phyloP scores from a whole-genome alignment of 352 stramenopile genomes.

The Peronospora tabacina region DNA sequence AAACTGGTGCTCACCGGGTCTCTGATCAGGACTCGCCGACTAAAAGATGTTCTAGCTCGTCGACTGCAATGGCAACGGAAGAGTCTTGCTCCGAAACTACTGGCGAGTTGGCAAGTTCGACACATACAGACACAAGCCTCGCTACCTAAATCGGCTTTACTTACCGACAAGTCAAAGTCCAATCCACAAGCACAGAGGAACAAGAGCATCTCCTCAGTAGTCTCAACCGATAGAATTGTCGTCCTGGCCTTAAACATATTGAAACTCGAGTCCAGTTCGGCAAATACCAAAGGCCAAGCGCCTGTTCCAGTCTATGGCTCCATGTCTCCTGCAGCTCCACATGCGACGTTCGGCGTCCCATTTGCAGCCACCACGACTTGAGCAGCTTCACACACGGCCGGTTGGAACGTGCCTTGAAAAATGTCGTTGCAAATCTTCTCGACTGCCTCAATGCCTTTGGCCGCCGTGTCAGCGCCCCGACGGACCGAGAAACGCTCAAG shows the following conservation, averaged over 20 bases:
- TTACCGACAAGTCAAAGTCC: slow-evolving; percentile 6
- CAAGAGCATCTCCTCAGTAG: not conserved
- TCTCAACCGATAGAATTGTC: not conserved
- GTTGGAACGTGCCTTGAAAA: slow-evolving; percentile 75
- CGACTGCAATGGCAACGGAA: slow-evolving; percentile 5
- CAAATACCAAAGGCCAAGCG: slow-evolving; percentile 18
- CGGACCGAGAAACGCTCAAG: slow-evolving; percentile 74
- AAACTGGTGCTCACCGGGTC: slow-evolving; percentile 11
- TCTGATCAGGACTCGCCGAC: not conserved
- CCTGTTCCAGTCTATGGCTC: not conserved
- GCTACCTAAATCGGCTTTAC: slow-evolving; percentile 18
- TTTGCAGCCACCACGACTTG: slow-evolving; percentile 11
- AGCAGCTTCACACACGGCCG: slow-evolving; percentile 43
- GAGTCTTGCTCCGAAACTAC: slow-evolving; percentile 10
- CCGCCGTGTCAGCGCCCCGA: slow-evolving; percentile 62
- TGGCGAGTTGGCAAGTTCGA: slow-evolving; percentile 9
- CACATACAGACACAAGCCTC: slow-evolving; percentile 13
- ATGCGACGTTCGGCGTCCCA: slow-evolving; percentile 1
- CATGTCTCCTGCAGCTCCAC: slow-evolving; percentile 12
- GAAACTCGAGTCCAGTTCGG: not conserved
- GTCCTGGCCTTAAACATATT: no score
- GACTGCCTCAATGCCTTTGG: slow-evolving; percentile 72
- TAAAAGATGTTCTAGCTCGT: slow-evolving; percentile 9
- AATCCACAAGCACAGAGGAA: slow-evolving; percentile 6
- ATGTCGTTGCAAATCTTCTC: slow-evolving; percentile 82